Percentiles rank a stretch among this genome's conserved stretches.
These are phyloP conservation scores for Trichoderma erinaceum DNA, from an alignment of 495 filamentous ascomycete species.

Conservation along the genomic window DNA sequence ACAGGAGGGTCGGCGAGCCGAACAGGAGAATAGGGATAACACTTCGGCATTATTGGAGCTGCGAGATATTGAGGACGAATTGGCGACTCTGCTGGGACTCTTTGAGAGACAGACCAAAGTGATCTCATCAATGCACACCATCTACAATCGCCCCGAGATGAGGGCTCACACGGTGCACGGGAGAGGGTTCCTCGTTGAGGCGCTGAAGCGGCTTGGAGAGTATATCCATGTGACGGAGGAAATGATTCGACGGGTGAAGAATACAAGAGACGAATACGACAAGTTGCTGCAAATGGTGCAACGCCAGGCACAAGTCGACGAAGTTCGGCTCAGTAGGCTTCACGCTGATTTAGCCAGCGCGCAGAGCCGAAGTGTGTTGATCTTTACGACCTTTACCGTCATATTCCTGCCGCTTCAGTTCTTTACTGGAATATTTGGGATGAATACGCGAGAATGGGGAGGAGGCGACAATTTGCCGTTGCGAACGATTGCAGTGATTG, in stretches of 20 bases:
- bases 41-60: slow-evolving; percentile 59
- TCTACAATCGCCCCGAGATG: slow-evolving; percentile 31
- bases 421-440: slow-evolving; percentile 61
- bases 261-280: slow-evolving; percentile 49
- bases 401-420: slow-evolving; percentile 62
- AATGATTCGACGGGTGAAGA: slow-evolving; percentile 50
- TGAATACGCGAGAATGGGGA: slow-evolving; percentile 61
- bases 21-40: slow-evolving; percentile 54
- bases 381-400: slow-evolving; percentile 64
- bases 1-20: slow-evolving; percentile 44
- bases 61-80: slow-evolving; percentile 61
- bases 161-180: slow-evolving; percentile 32
- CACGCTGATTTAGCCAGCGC: slow-evolving; percentile 58
- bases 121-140: slow-evolving; percentile 43
- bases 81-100: slow-evolving; percentile 51
- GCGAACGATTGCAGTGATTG: slow-evolving; percentile 33
- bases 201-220: slow-evolving; percentile 47
- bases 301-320: slow-evolving; percentile 62
- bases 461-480: slow-evolving; percentile 36
- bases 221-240: slow-evolving; percentile 51
- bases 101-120: slow-evolving; percentile 51
- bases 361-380: slow-evolving; percentile 60
- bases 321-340: slow-evolving; percentile 56
- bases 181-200: slow-evolving; percentile 43
- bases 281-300: slow-evolving; percentile 64